Evolutionary conservation across 192 early-diverging fungal species (phyloP), one percentile per base, ranked within the genome.

Genomic region (Coemansia sp.): DNA sequence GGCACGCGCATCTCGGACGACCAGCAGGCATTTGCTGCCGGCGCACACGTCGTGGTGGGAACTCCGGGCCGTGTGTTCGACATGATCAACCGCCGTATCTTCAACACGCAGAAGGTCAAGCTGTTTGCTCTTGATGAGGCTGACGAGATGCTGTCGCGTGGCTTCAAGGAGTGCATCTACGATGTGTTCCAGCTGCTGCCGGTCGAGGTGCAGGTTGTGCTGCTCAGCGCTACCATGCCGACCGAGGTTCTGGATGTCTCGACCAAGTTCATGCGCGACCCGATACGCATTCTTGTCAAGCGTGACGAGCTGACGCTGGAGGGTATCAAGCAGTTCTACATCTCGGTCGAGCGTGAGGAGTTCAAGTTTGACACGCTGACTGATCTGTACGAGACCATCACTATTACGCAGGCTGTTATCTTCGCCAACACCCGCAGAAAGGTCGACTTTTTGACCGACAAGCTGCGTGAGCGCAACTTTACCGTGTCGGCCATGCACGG

Each of bases 341-440:
- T 99, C 67, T 89, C 92, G 54, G 95, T 99, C 50, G 97, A 98
- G 82, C 93, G 96, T 86, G 96, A 97, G 82, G 96, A 99, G 57
- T 98, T 92, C 96, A 99, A 99, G 85, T 85, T 98, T 64, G 96
- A 97, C 81, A 98, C 97, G 48, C 86, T 99, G 57, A 94, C 92
- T 73, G 97, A 99, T 83, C 82, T 99, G 62, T 99, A 98, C 87
- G 94, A 98, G 72, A 95, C 95, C 51, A 88, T 99, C 76, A 97
- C 90, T 64, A 94, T 97, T 77, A 94, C 96, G 64, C 96, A 98
- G 86, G 96, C 96, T 32, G 94, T 99, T 71, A 98, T 99, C 74
- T 99, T 98, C 89, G 96, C 95, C 87, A 99, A 99, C 88, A 98
- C 95, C 71, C 88, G 94, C 74, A 92, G 95, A 87, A 99, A 97